Conservation (phyloP, 2,329 filamentous ascomycete genomes). For the Neurospora crassa region DNA sequence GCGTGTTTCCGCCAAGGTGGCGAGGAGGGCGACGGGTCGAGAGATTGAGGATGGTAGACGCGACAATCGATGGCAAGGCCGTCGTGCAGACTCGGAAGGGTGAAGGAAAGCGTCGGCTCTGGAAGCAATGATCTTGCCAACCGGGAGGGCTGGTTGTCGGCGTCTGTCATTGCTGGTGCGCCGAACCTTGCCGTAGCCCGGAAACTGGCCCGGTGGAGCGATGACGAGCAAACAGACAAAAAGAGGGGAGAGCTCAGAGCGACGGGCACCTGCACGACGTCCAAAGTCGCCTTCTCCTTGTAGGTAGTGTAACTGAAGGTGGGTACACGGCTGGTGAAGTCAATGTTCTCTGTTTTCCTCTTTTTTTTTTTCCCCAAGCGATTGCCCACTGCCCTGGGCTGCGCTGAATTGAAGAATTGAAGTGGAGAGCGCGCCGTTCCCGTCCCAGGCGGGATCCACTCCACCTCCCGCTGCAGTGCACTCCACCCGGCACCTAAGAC, state of each 20-base stretch:
- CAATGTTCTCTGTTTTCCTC: neutral
- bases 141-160: neutral
- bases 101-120: conserved; percentile 54
- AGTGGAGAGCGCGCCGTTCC: neutral
- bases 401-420: neutral
- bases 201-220: neutral
- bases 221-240: neutral
- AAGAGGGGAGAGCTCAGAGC: neutral
- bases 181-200: neutral
- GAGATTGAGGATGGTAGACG: conserved; percentile 60
- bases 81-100: conserved; percentile 78
- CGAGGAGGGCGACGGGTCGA: conserved; percentile 24
- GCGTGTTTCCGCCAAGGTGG: conserved; percentile 38
- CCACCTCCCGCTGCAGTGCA: neutral
- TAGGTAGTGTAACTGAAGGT: neutral
- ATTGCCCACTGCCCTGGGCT: neutral
- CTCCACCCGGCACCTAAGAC: neutral
- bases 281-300: neutral
- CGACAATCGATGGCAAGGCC: conserved; percentile 68
- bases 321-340: neutral
- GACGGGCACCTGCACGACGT: neutral
- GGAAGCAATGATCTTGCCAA: conserved; percentile 34
- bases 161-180: neutral
- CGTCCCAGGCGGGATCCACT: neutral
- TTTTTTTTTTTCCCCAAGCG: neutral